Conservation (phyloP, 2,329 filamentous ascomycete genomes). For the Capronia epimyces region DNA sequence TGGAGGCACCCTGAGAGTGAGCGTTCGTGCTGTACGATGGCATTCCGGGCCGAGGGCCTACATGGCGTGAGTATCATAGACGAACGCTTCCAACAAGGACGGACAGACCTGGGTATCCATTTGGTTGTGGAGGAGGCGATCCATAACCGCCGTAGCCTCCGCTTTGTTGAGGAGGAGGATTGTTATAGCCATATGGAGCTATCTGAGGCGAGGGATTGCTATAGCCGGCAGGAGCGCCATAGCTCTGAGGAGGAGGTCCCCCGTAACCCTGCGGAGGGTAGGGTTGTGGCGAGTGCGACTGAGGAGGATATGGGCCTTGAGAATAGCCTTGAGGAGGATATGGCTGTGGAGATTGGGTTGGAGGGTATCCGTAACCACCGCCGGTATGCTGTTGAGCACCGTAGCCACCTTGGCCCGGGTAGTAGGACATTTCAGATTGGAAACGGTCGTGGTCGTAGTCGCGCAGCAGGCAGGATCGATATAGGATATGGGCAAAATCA, state of each 20-base stretch:
- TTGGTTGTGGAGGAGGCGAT: slow-evolving; percentile 34
- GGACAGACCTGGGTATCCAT: slow-evolving; percentile 38
- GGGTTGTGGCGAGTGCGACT: slow-evolving; percentile 32
- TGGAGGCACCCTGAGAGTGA: slow-evolving; percentile 32
- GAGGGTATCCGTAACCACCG: slow-evolving; percentile 21
- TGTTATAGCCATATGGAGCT: slow-evolving; percentile 32
- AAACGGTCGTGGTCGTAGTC: not conserved
- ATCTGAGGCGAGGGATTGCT: not conserved
- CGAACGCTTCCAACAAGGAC: not conserved
- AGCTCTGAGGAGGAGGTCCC: slow-evolving; percentile 39
- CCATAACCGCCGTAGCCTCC: slow-evolving; percentile 32
- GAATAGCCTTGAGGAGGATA: slow-evolving; percentile 30
- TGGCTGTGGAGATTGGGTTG: slow-evolving; percentile 32
- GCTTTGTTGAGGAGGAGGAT: slow-evolving; percentile 33
- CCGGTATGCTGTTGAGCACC: slow-evolving; percentile 44
- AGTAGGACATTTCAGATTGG: slow-evolving; percentile 22
- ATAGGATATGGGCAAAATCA: slow-evolving; percentile 6
- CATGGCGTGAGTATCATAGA: slow-evolving; percentile 6
- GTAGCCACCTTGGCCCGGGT: slow-evolving; percentile 17
- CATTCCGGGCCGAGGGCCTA: slow-evolving; percentile 25
- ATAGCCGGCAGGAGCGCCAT: slow-evolving; percentile 18
- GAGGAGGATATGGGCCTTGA: slow-evolving; percentile 25
- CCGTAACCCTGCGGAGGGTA: slow-evolving; percentile 40
- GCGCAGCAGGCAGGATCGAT: slow-evolving; percentile 5
- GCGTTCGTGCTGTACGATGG: slow-evolving; percentile 16